Percentiles rank a stretch among this genome's conserved stretches.
phyloP scores from a whole-genome alignment of 2,329 filamentous ascomycete genomes.

The Alternaria atra region DNA sequence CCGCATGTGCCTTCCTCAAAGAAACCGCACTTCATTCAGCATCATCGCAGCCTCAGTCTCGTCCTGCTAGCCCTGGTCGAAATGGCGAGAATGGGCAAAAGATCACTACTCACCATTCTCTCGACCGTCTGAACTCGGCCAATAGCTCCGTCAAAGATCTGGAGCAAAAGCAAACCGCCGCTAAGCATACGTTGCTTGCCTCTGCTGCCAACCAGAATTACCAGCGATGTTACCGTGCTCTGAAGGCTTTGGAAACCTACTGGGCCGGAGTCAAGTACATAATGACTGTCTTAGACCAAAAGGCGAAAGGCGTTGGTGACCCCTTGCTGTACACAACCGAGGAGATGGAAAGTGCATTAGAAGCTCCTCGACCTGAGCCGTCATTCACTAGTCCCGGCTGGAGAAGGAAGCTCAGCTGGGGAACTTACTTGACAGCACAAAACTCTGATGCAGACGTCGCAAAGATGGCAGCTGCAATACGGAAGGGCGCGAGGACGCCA shows the following conservation, averaged over 20 bases:
- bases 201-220: conserved; percentile 88
- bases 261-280: conserved; percentile 92
- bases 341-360: conserved; percentile 77
- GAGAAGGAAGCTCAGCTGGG: conserved; percentile 58
- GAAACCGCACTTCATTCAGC: conserved; percentile 76
- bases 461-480: conserved; percentile 45
- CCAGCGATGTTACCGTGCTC: conserved; percentile 82
- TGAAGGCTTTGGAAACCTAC: conserved; percentile 82
- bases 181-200: conserved; percentile 78
- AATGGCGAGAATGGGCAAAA: conserved; percentile 13
- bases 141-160: conserved; percentile 30
- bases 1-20: conserved; percentile 86
- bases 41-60: conserved; percentile 70
- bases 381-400: conserved; percentile 62
- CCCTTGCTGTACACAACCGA: conserved; percentile 72
- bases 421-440: conserved; percentile 51
- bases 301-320: conserved; percentile 85
- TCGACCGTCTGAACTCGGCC: conserved; percentile 14
- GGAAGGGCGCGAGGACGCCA: conserved; percentile 36
- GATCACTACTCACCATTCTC: not conserved
- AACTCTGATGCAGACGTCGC: conserved; percentile 40
- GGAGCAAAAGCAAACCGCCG: conserved; percentile 55
- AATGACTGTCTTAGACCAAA: conserved; percentile 84
- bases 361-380: conserved; percentile 61
- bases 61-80: conserved; percentile 54